Percentiles rank a stretch among this genome's conserved stretches.
These are phyloP conservation scores for Phialocephala sp. DNA, from an alignment of 2,329 filamentous ascomycete species.

Conservation along the genomic window DNA sequence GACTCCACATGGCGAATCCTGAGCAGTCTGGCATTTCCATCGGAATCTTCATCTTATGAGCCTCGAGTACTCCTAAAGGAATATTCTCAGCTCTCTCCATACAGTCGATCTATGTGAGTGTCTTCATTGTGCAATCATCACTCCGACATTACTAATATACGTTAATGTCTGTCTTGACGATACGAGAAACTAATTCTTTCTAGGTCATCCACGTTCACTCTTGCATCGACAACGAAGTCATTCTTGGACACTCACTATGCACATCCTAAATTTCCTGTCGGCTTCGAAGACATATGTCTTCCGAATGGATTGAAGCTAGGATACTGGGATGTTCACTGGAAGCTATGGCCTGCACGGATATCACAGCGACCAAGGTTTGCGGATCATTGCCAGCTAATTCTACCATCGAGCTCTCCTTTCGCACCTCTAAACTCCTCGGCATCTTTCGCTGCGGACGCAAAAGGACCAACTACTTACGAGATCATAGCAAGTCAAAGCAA, in stretches of 20 bases:
- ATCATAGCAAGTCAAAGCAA: constrained; percentile 51
- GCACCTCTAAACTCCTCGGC: constrained; percentile 23
- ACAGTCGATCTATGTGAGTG: not conserved
- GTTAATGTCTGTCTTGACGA: not conserved
- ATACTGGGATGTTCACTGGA: constrained; percentile 40
- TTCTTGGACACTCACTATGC: constrained; percentile 44
- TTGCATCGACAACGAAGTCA: constrained; percentile 43
- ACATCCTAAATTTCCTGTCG: constrained; percentile 38
- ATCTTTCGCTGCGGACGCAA: constrained; percentile 29
- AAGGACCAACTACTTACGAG: constrained; percentile 48
- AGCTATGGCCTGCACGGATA: constrained; percentile 39
- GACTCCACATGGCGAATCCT: constrained; percentile 40
- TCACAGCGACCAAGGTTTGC: constrained; percentile 39
- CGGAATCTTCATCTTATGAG: not conserved
- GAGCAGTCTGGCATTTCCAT: not conserved
- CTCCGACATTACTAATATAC: not conserved
- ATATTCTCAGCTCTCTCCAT: not conserved
- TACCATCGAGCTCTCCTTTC: constrained; percentile 44
- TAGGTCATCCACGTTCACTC: constrained; percentile 26
- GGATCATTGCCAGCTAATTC: constrained; percentile 43
- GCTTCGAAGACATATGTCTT: constrained; percentile 36
- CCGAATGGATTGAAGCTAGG: constrained; percentile 40
- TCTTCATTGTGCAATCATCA: not conserved
- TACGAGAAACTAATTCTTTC: not conserved
- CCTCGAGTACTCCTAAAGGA: not conserved